Conservation (phyloP, 345 rosid species). For the Lepidium sativum region DNA sequence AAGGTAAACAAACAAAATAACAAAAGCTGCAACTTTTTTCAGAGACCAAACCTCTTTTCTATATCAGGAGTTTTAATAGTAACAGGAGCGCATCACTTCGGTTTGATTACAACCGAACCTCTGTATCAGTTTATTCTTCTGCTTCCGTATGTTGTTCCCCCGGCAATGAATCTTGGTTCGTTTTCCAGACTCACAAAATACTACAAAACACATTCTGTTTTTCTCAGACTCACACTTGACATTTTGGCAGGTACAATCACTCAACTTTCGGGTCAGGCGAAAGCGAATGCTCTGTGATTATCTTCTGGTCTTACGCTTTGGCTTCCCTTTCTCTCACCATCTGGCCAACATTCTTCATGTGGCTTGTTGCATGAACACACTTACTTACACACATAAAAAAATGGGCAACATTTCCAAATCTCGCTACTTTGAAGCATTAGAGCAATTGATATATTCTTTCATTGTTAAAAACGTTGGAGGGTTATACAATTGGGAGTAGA, state of each 20-base stretch:
- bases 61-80: slow-evolving; percentile 44
- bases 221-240: not conserved
- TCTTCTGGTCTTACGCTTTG: slow-evolving; percentile 54
- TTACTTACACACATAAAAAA: not conserved
- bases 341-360: slow-evolving; percentile 64
- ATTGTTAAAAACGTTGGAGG: slow-evolving; percentile 2
- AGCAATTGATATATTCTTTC: slow-evolving; percentile 10
- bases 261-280: slow-evolving; percentile 64
- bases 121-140: slow-evolving; percentile 50
- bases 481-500: slow-evolving; percentile 6
- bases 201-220: slow-evolving; percentile 23
- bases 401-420: not conserved
- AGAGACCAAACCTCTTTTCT: slow-evolving; percentile 19
- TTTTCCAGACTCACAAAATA: not conserved
- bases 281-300: slow-evolving; percentile 64
- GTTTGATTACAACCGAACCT: slow-evolving; percentile 47
- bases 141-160: slow-evolving; percentile 65
- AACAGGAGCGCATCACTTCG: slow-evolving; percentile 34
- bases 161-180: slow-evolving; percentile 72
- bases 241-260: slow-evolving; percentile 48
- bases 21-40: not conserved
- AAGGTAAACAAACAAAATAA: slow-evolving; percentile 28
- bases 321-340: slow-evolving; percentile 53
- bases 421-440: not conserved
- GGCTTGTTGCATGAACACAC: slow-evolving; percentile 41